Conservation (phyloP, 1,284 basidiomycete genomes). For the Trametes pubescens region DNA sequence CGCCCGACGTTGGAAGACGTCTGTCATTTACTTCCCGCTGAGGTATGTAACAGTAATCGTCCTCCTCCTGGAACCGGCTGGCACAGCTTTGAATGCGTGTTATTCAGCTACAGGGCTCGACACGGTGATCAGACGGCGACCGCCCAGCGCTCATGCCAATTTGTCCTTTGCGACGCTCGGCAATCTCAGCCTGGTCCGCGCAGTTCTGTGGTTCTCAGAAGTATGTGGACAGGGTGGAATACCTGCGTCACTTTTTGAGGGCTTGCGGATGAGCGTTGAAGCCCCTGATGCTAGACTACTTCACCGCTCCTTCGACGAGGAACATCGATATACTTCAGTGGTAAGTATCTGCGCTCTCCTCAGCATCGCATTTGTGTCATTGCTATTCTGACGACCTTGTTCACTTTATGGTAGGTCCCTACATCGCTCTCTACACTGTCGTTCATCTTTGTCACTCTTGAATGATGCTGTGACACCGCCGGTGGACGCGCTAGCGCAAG, state of each 20-base stretch:
- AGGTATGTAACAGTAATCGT: neutral
- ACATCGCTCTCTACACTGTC: neutral
- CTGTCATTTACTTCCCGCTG: too few relatives aligned
- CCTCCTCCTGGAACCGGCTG: neutral
- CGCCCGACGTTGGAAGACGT: too few relatives aligned
- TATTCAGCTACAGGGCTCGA: conserved; percentile 1
- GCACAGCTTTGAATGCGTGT: neutral
- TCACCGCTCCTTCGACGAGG: neutral
- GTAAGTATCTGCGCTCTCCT: neutral
- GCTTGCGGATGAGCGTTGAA: too few relatives aligned
- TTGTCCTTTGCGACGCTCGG: neutral
- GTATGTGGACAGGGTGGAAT: too few relatives aligned
- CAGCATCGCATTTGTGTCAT: neutral
- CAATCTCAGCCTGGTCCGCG: too few relatives aligned
- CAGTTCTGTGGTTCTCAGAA: neutral
- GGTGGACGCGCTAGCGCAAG: neutral
- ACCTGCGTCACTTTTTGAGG: too few relatives aligned
- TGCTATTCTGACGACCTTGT: neutral
- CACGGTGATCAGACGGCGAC: conserved; percentile 6
- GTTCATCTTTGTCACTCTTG: neutral
- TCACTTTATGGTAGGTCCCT: neutral
- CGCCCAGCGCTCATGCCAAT: neutral
- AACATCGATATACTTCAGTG: neutral
- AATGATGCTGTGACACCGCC: neutral
- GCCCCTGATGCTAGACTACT: too few relatives aligned